Percentiles rank a stretch among this genome's conserved stretches.
These are phyloP conservation scores for Sporothrix mexicana DNA, from an alignment of 2,329 filamentous ascomycete genomes.

Conservation along the genomic window DNA sequence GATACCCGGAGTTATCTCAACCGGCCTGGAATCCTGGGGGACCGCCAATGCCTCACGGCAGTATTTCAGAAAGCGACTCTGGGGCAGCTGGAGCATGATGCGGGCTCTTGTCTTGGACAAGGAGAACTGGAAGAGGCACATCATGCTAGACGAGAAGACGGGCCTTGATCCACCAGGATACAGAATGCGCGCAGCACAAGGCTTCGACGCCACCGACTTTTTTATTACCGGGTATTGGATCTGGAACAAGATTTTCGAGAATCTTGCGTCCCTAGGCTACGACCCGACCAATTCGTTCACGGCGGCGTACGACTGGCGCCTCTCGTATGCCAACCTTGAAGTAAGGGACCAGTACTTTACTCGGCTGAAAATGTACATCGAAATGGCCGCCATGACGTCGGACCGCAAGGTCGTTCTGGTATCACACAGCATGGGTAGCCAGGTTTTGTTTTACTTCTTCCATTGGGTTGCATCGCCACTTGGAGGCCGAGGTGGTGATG, in stretches of 20 bases:
- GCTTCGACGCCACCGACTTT: constrained; percentile 97
- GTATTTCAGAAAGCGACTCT: constrained; percentile 92
- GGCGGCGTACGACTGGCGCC: constrained; percentile 85
- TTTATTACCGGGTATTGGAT: constrained; percentile 95
- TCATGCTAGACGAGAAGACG: constrained; percentile 93
- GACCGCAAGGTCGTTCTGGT: constrained; percentile 82
- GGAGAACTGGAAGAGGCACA: constrained; percentile 90
- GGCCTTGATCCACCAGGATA: constrained; percentile 89
- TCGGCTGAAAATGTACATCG: constrained; percentile 85
- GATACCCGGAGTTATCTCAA: constrained; percentile 97
- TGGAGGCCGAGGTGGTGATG: constrained; percentile 79
- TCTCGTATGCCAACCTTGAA: constrained; percentile 90
- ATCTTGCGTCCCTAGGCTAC: constrained; percentile 93
- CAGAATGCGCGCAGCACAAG: constrained; percentile 90
- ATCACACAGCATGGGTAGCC: constrained; percentile 97
- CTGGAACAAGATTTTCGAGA: constrained; percentile 98
- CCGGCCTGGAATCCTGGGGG: constrained; percentile 95
- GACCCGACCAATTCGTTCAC: constrained; percentile 79
- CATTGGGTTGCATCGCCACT: constrained; percentile 79
- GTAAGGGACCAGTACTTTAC: constrained; percentile 93
- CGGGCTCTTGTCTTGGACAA: constrained; percentile 90
- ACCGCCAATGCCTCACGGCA: constrained; percentile 82
- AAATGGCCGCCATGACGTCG: constrained; percentile 75
- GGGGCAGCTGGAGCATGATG: constrained; percentile 99
- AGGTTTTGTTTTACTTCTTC: constrained; percentile 83